Evolutionary conservation across 2,329 filamentous ascomycete species (phyloP).

Genomic region (Zymoseptoria pseudotritici): DNA sequence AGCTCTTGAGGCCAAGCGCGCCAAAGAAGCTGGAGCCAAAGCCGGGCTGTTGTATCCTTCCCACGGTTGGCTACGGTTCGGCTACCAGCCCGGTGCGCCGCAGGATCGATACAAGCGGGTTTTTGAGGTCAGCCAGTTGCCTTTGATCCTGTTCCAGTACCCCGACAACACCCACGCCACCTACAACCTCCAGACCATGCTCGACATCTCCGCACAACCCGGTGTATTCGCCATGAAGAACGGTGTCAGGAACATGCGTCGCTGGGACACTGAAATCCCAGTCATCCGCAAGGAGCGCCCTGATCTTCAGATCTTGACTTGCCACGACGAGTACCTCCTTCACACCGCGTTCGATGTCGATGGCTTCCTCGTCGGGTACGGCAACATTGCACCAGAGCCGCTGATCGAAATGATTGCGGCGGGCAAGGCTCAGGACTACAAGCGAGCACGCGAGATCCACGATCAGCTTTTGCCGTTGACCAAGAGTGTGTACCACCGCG

Average conservation of each 20-base stretch:
- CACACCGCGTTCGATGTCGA: slow-evolving; percentile 48
- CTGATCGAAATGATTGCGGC: slow-evolving; percentile 45
- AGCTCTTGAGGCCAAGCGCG: slow-evolving; percentile 45
- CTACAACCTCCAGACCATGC: slow-evolving; percentile 45
- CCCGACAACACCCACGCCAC: slow-evolving; percentile 46
- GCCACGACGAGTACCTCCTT: slow-evolving; percentile 48
- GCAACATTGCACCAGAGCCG: slow-evolving; percentile 46
- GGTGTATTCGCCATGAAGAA: slow-evolving; percentile 53
- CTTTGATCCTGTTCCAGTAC: slow-evolving; percentile 49
- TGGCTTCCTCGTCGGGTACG: slow-evolving; percentile 49
- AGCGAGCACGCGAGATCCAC: slow-evolving; percentile 42
- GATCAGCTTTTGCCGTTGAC: slow-evolving; percentile 46
- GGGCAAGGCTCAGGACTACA: slow-evolving; percentile 45
- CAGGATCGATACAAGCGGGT: slow-evolving; percentile 47
- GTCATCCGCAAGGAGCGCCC: slow-evolving; percentile 44
- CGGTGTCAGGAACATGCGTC: slow-evolving; percentile 50
- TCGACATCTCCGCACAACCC: slow-evolving; percentile 46
- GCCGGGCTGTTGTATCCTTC: slow-evolving; percentile 48
- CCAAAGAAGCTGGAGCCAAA: slow-evolving; percentile 44
- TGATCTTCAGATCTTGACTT: slow-evolving; percentile 45
- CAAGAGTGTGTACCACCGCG: slow-evolving; percentile 48
- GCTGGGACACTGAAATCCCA: slow-evolving; percentile 50
- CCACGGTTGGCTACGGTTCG: slow-evolving; percentile 50
- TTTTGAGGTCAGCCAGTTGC: slow-evolving; percentile 44
- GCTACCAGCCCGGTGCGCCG: slow-evolving; percentile 46